Evolutionary conservation across 2,329 filamentous ascomycete genomes (phyloP).

Genomic region (Penicillium janthinellum): DNA sequence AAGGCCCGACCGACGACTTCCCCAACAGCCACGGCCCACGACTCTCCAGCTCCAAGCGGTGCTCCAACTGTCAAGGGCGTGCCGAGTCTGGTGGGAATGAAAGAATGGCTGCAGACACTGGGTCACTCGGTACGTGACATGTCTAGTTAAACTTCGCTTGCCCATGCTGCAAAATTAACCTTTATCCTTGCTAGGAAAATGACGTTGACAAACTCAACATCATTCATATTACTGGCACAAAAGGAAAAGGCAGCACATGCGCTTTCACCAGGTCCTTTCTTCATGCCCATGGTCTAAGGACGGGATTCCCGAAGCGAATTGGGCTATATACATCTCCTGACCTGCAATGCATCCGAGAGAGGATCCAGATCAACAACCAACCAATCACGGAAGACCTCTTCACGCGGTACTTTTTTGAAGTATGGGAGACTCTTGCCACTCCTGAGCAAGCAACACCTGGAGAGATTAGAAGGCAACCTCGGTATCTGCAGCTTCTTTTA

Average conservation of each 20-base stretch:
- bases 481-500: conserved; percentile 60
- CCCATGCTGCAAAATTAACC: not conserved
- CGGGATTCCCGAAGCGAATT: conserved; percentile 29
- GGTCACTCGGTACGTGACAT: not conserved
- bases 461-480: conserved; percentile 20
- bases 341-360: conserved; percentile 36
- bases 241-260: not conserved
- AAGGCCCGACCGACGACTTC: not conserved
- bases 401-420: not conserved
- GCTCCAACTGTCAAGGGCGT: not conserved
- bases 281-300: conserved; percentile 24
- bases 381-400: conserved; percentile 30
- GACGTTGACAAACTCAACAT: not conserved
- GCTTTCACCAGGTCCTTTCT: conserved; percentile 2
- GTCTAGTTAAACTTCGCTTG: too few relatives aligned
- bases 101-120: not conserved
- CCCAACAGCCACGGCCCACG: not conserved
- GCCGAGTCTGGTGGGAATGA: not conserved
- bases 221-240: not conserved
- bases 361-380: conserved; percentile 41
- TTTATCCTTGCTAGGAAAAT: not conserved
- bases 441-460: not conserved
- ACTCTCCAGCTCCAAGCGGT: not conserved
- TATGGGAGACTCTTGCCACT: not conserved
- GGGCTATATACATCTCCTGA: conserved; percentile 34